phyloP scores from a whole-genome alignment of 768 basidiomycete species.

The Tulasnella sp. region DNA sequence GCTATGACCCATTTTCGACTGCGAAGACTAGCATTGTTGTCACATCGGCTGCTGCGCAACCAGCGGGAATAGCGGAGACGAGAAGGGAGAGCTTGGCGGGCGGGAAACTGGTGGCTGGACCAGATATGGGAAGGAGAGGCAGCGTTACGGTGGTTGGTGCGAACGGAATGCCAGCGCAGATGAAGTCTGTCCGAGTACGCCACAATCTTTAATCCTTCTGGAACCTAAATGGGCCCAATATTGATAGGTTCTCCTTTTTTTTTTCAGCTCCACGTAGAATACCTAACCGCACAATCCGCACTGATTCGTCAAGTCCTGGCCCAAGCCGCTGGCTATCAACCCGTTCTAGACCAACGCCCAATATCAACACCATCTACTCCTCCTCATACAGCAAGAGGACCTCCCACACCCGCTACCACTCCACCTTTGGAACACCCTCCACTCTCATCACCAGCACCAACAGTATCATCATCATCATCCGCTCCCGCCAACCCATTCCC shows the following conservation, averaged over 20 bases:
- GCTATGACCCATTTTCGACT: slow-evolving; percentile 8
- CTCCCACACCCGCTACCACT: slow-evolving; percentile 18
- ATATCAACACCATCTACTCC: not conserved
- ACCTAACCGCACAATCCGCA: slow-evolving; percentile 70
- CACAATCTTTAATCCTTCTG: not conserved
- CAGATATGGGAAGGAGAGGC: slow-evolving; percentile 20
- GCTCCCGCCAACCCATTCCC: slow-evolving; percentile 46
- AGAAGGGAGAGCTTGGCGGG: not conserved
- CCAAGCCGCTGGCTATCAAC: slow-evolving; percentile 2
- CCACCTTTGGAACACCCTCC: slow-evolving; percentile 19
- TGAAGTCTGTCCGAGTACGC: slow-evolving; percentile 48
- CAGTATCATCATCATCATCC: slow-evolving; percentile 30
- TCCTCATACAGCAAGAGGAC: slow-evolving; percentile 27
- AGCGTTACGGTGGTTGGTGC: slow-evolving; percentile 6
- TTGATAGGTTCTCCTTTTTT: slow-evolving; percentile 14
- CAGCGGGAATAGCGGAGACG: not conserved
- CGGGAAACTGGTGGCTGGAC: too few relatives aligned
- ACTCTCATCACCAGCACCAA: slow-evolving; percentile 14
- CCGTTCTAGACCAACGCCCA: not conserved
- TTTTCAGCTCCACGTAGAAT: slow-evolving; percentile 63
- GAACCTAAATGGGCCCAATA: not conserved
- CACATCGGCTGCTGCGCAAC: not conserved
- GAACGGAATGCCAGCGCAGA: not conserved
- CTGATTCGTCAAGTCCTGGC: slow-evolving; percentile 35
- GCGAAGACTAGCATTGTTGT: not conserved